phyloP scores from a whole-genome alignment of 2,329 filamentous ascomycete genomes.

The Shiraia sp. region DNA sequence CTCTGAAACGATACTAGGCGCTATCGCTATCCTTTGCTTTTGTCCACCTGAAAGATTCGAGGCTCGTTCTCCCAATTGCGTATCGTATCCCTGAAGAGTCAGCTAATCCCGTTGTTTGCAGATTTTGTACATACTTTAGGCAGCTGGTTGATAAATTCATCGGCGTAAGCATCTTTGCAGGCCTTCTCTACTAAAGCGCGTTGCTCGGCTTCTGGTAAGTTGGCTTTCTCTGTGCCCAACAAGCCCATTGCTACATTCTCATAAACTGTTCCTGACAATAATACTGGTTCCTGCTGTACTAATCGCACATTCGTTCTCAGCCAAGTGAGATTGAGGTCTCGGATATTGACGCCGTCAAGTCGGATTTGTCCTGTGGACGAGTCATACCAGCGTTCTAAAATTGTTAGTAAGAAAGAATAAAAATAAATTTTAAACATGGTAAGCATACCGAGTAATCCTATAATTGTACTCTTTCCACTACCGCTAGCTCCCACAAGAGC shows the following conservation, averaged over 20 bases:
- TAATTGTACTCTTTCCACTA: constrained; percentile 90
- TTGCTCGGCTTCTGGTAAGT: constrained; percentile 57
- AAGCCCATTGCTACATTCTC: constrained; percentile 86
- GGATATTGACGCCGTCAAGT: constrained; percentile 63
- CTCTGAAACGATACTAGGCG: constrained; percentile 83
- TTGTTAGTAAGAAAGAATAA: constrained; percentile 46
- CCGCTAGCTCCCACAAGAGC: constrained; percentile 93
- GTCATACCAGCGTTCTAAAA: constrained; percentile 59
- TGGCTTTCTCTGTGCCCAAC: constrained; percentile 66
- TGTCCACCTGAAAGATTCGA: constrained; percentile 91
- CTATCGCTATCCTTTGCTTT: constrained; percentile 94
- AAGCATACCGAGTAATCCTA: constrained; percentile 63
- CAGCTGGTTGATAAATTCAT: constrained; percentile 80
- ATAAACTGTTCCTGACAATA: constrained; percentile 87
- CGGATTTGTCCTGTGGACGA: constrained; percentile 26
- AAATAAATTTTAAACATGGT: constrained; percentile 62
- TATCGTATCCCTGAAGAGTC: constrained; percentile 78
- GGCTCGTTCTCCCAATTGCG: constrained; percentile 88
- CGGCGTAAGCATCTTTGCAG: constrained; percentile 89
- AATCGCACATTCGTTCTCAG: constrained; percentile 87
- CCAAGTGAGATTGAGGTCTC: constrained; percentile 83
- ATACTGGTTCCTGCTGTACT: constrained; percentile 87
- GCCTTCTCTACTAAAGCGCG: constrained; percentile 75
- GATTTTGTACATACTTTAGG: constrained; percentile 30
- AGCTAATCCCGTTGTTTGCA: constrained; percentile 1